Base-by-base conservation (phyloP, 768 basidiomycete genomes). In the Mycena rebaudengoi region DNA sequence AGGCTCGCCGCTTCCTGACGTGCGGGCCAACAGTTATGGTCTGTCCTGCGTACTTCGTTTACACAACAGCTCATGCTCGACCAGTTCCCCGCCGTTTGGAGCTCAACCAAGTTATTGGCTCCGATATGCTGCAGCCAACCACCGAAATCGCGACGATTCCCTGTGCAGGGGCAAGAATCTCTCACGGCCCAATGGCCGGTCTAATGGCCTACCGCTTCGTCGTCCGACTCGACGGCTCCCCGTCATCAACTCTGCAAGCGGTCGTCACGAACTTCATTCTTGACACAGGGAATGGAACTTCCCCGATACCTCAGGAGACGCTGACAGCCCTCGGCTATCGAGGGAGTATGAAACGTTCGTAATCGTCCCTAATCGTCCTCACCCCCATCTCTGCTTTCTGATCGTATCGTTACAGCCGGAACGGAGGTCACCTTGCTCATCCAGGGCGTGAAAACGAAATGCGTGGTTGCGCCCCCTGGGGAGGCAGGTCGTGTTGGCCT, bases 151-250 rank as follows among this genome's bases (percentile, higher is more conserved):
- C 45, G 25, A 26, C 56, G 50, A 69, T 69, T 20, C 73, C 73
- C 7, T 74, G 73, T 33, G 73, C 73, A 7, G 73, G 73, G 14
- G 57, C 71, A 11, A 69, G 72, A n/a, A 70, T 74, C 46, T 37
- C 65, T 8, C 68, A 70, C 21, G 73, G 73, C 2, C 43, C 43
- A 20, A 55, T 74, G 35, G 4, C 52, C 0, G 72, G 72, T 1
- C 72, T 74, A 58, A 71, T 74, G 68, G 71, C 72, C 2, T 74
- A 70, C 68, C 68, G 69, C 4, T 70, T 74, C 7, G 44, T 70
- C 29, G 71, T 74, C 20, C 55, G 43, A 23, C 60, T 69, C 7
- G 64, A 60, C n/a, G 37, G 30, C 1, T 28, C 61, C 3, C 41
- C 21, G 28, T 43, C 43, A 37, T 28, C 32, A 7, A 29, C 21